Base-by-base conservation (phyloP, 2,329 filamentous ascomycete genomes). In the Elsinoe necatrix region DNA sequence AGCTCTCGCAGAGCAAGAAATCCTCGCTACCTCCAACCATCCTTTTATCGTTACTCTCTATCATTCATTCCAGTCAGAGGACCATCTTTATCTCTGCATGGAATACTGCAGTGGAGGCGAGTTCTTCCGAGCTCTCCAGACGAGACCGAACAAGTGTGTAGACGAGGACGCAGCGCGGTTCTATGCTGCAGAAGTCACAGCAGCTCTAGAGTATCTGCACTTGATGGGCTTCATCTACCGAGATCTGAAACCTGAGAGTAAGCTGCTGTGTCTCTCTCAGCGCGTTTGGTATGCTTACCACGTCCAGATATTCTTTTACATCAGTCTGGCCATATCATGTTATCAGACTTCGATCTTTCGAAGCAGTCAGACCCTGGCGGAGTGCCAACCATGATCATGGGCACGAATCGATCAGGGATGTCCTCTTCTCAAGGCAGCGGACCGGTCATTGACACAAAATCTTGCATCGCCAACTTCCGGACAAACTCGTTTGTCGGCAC, bases 161-260 rank as follows among this genome's bases (percentile, higher is more conserved):
- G 86, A 91, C 37, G 93, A 98, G 71, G 93, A 98, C 60, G 93
- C 95, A 66, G 93, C 93, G 42, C 83, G 92, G 52, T 98, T 98
- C 70, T 98, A 98, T 68, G 93, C 93, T 6, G 93, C 91, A 34
- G 93, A 98, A 74, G 93, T 98, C 39, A 98, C 91, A 29, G 93
- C 93, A 51, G 93, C 93, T 4, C 73, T 98, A 58, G 93, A 98
- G 70, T 98, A 98, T 66, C 80, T 98, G 51, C 93, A 98, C 75
- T 76, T 98, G 61, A 98, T 98, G 93, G 93, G 93, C 23, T 98
- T 98, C 75, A 98, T 98, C 63, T 98, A 98, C 73, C 85, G 93
- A 64, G 93, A 98, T 73, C 71, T 98, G 66, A 98, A 98, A 75
- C 93, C 93, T 62, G 93, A 98, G 75, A 88, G 91, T 95, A 78